Conservation (phyloP, 2,329 filamentous ascomycete genomes). For the Paraphoma sp. region DNA sequence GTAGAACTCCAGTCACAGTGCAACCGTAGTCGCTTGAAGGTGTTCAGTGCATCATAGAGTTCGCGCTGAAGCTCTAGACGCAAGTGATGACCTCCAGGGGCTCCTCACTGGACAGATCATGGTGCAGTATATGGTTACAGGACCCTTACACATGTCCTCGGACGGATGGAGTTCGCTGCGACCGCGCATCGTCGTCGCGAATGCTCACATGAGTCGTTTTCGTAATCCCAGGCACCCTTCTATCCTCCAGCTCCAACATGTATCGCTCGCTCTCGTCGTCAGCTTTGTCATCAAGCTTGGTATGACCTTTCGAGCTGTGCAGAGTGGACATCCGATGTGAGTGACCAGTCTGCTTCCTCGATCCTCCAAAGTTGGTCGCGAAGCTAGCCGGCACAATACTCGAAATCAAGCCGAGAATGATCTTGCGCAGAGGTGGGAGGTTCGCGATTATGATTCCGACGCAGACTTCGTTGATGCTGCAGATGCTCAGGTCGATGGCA, state of each 20-base stretch:
- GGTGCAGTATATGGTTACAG: no score
- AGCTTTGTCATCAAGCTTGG: neutral
- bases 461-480: constrained; percentile 18
- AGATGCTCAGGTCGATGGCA: constrained; percentile 15
- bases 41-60: no score
- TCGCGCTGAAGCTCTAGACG: no score
- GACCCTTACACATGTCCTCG: neutral
- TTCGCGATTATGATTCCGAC: constrained; percentile 19
- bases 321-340: neutral
- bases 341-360: neutral
- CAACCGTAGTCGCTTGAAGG: no score
- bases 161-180: constrained; percentile 2
- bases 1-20: no score
- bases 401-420: neutral
- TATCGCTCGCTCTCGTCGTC: constrained; percentile 10
- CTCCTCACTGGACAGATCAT: no score
- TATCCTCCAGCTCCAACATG: constrained; percentile 13
- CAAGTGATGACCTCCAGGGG: no score
- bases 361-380: neutral
- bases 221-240: constrained; percentile 1
- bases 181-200: neutral
- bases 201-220: constrained; percentile 11
- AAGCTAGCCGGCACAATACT: neutral
- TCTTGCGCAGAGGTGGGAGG: constrained; percentile 18
- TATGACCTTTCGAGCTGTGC: neutral